These are phyloP conservation scores for Entomophthora muscae DNA, from an alignment of 371 early-diverging fungal genomes.

Conservation along the genomic window DNA sequence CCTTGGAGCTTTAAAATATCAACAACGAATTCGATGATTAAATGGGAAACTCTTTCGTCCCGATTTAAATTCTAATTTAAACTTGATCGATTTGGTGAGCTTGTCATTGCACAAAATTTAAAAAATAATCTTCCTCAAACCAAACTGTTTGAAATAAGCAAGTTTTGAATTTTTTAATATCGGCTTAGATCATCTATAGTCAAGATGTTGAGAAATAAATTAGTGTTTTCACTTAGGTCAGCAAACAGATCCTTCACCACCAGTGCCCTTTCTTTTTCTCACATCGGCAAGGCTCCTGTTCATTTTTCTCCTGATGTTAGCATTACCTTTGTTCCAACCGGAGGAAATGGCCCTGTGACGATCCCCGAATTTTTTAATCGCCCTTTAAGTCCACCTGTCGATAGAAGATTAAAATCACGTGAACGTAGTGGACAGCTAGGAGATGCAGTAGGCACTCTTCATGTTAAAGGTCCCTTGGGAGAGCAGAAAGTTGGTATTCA, in stretches of 20 bases:
- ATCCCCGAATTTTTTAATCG: conserved; percentile 8
- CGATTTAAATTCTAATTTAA: too few relatives aligned
- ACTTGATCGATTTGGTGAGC: too few relatives aligned
- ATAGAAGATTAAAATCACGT: conserved; percentile 23
- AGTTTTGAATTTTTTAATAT: too few relatives aligned
- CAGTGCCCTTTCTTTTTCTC: conserved; percentile 22
- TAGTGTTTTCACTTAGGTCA: not conserved
- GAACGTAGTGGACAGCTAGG: conserved; percentile 40
- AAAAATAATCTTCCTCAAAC: too few relatives aligned
- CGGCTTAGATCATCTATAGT: too few relatives aligned
- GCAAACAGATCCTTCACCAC: not conserved
- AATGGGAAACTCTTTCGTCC: too few relatives aligned
- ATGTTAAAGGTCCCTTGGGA: conserved; percentile 71
- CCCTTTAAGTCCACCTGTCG: not conserved
- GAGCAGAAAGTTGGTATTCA: conserved; percentile 51
- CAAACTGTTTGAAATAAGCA: too few relatives aligned
- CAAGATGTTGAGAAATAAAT: not conserved
- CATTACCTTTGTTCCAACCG: conserved; percentile 29
- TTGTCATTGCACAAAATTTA: too few relatives aligned
- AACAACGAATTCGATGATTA: too few relatives aligned
- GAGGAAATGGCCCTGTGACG: conserved; percentile 8
- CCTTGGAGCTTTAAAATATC: too few relatives aligned
- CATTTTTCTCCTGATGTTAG: conserved; percentile 42
- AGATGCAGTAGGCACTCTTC: conserved; percentile 23
- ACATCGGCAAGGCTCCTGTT: conserved; percentile 53